These are phyloP conservation scores for Scedosporium dehoogii DNA, from an alignment of 2,329 filamentous ascomycete species.

Conservation along the genomic window DNA sequence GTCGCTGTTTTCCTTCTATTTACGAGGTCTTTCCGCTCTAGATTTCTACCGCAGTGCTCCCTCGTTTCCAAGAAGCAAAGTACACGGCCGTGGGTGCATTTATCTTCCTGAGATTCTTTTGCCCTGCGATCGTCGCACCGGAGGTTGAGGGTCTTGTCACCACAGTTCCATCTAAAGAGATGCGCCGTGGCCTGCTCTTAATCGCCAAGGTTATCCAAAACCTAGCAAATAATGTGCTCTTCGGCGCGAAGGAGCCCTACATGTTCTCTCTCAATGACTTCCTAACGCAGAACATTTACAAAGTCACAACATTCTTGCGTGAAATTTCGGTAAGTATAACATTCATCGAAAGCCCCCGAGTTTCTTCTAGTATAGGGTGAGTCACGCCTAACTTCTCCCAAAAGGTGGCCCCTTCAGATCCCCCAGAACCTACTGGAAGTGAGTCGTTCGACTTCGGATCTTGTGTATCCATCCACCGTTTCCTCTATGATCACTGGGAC, in stretches of 20 bases:
- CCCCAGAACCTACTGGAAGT: slow-evolving; percentile 28
- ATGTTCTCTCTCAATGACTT: slow-evolving; percentile 65
- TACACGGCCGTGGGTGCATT: slow-evolving; percentile 64
- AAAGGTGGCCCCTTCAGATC: slow-evolving; percentile 36
- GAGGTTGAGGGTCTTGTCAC: slow-evolving; percentile 57
- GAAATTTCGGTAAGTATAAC: slow-evolving; percentile 49
- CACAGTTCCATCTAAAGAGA: slow-evolving; percentile 53
- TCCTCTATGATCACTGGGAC: slow-evolving; percentile 64
- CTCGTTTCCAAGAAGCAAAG: slow-evolving; percentile 57
- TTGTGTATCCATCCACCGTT: slow-evolving; percentile 59
- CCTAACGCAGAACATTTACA: slow-evolving; percentile 57
- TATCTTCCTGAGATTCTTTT: slow-evolving; percentile 63
- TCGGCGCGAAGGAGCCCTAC: slow-evolving; percentile 62
- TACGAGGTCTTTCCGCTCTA: slow-evolving; percentile 15
- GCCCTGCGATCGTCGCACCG: slow-evolving; percentile 60
- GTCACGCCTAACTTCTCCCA: background rate
- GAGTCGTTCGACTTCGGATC: slow-evolving; percentile 60
- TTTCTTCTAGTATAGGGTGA: background rate
- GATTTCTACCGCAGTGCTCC: slow-evolving; percentile 54
- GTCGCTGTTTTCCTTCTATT: slow-evolving; percentile 4
- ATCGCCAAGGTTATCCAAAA: slow-evolving; percentile 66
- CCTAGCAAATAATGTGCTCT: slow-evolving; percentile 61
- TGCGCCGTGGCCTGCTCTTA: slow-evolving; percentile 56
- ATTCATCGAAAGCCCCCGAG: background rate
- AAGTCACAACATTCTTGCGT: slow-evolving; percentile 55